Evolutionary conservation across 768 basidiomycete species (phyloP), one percentile per base, ranked within the genome.

Genomic region (Lactifluus pinguis): DNA sequence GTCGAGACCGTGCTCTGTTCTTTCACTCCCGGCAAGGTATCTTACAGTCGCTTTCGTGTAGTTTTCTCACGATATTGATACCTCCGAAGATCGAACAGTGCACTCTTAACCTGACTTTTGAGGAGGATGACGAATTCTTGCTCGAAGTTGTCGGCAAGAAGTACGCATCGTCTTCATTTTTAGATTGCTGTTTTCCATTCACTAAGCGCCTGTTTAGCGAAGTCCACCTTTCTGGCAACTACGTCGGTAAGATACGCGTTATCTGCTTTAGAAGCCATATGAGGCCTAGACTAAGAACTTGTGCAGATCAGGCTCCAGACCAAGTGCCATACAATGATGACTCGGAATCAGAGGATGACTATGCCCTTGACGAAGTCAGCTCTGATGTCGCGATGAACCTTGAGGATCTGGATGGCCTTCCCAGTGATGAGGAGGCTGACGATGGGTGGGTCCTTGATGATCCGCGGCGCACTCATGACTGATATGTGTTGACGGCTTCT

Each of bases 91-190:
- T 86, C 64, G 92, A 94, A 72, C 89, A 94, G 69, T 79, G 81
- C 14, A 73, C 79, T 11, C 75, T 87, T 42, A 83, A 93, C 70
- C 72, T 95, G 48, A 79, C 85, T 41, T 80, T 95, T 55, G 80
- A 84, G 62, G 79, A 81, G 30, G 82, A 84, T 13, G 81, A 81
- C 50, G 80, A 82, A 41, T 86, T 86, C 68, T 70, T 79, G 56
- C 83, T 95, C 69, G 81, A 87, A 69, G 75, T 82, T 50, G 78
- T 84, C 49, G 93, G 93, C 60, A 87, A 90, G 75, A 97, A 97
- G 89, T 92, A 65, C 64, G 78, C 65, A 13, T 21, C 54, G 9
- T 29, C 14, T n/a, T 21, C 29, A 13, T 48, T n/a, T 6, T 30
- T 21, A 32, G 19, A 52, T 14, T 50, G 2, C 19, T 54, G 19